Percentiles rank a stretch among this genome's conserved stretches.
These are phyloP conservation scores for Arthromyces matolae DNA, from an alignment of 768 basidiomycete species.

Conservation along the genomic window DNA sequence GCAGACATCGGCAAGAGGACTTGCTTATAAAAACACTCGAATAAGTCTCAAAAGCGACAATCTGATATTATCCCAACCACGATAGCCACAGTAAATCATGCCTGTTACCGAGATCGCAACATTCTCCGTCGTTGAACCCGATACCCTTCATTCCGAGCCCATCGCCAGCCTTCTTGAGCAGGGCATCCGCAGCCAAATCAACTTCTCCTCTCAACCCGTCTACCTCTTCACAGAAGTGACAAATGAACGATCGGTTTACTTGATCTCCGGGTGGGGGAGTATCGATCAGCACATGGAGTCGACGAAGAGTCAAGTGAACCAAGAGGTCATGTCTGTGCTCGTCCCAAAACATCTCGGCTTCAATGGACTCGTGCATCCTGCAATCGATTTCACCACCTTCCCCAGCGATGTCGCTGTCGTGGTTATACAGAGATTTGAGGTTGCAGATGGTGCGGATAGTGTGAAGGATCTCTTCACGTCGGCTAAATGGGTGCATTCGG, in stretches of 20 bases:
- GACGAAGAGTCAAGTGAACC: conserved; percentile 38
- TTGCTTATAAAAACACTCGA: too few species aligned
- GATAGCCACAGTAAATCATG: conserved; percentile 24
- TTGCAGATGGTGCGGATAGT: neutral
- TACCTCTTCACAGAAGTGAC: conserved; percentile 31
- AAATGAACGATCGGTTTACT: conserved; percentile 25
- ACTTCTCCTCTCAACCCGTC: conserved; percentile 39
- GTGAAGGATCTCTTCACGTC: neutral
- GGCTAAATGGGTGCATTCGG: conserved; percentile 1
- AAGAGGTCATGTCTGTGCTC: conserved; percentile 30
- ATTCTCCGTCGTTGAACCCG: conserved; percentile 30
- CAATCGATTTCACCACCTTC: conserved; percentile 34
- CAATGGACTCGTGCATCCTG: conserved; percentile 35
- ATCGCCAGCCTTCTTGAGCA: conserved; percentile 27
- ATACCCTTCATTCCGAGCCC: conserved; percentile 25
- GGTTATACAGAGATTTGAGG: conserved; percentile 4
- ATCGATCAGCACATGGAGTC: conserved; percentile 38
- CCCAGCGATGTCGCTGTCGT: conserved; percentile 12
- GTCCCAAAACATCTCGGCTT: conserved; percentile 26
- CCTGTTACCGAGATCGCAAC: conserved; percentile 42
- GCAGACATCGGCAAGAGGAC: too few species aligned
- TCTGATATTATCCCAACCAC: too few species aligned
- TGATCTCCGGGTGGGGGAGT: conserved; percentile 44
- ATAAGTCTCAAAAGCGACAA: too few species aligned
- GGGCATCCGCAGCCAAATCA: conserved; percentile 33